phyloP scores from a whole-genome alignment of 495 filamentous ascomycete genomes.

The Penicillium lagena region DNA sequence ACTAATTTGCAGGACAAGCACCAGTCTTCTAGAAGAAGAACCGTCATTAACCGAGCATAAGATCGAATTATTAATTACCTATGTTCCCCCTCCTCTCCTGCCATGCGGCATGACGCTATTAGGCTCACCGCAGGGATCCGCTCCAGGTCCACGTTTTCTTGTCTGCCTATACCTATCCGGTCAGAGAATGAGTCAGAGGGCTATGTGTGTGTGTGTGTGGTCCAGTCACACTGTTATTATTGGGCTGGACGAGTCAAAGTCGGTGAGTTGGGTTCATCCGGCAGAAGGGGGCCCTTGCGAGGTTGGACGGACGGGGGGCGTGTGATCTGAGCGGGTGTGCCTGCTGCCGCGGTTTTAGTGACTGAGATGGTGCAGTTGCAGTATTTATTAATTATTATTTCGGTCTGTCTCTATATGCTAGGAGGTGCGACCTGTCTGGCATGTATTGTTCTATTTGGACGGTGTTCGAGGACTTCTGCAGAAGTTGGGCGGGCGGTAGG shows the following conservation, averaged over 20 bases:
- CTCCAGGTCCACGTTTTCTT: conserved; percentile 1
- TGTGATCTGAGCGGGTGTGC: neutral
- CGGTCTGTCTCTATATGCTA: neutral
- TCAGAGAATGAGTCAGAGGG: conserved; percentile 13
- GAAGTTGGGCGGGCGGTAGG: neutral
- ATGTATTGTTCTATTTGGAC: too few relatives aligned
- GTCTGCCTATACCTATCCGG: neutral
- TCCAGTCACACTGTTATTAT: neutral
- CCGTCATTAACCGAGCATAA: too few relatives aligned
- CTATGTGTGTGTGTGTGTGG: neutral
- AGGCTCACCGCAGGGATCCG: conserved; percentile 16
- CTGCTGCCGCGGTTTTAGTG: too few relatives aligned
- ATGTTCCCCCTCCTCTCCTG: conserved; percentile 4
- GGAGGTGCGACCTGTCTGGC: neutral
- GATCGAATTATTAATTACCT: neutral
- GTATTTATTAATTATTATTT: neutral
- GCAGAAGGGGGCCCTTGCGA: conserved; percentile 12
- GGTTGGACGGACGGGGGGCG: conserved; percentile 16
- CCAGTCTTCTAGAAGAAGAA: too few relatives aligned
- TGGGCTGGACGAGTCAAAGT: conserved; percentile 6
- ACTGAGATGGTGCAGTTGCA: too few relatives aligned
- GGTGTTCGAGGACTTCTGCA: too few relatives aligned
- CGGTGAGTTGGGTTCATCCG: too few relatives aligned
- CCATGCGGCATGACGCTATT: conserved; percentile 23
- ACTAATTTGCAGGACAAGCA: too few relatives aligned